Conservation (phyloP, 164 flowering plant genomes). For the grape (Vitis vinifera) region ASM3070453v1 NC_081816.1:2637501-2638000, state of each 20-base stretch:
- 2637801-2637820: constrained; percentile 62
- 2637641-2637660: constrained; percentile 94
- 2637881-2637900: constrained; percentile 93
- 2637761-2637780: no score
- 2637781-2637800: no score
- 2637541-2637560: constrained; percentile 83
- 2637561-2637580: constrained; percentile 94
- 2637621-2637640: constrained; percentile 97
- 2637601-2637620: constrained; percentile 98
- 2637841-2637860: constrained; percentile 96
- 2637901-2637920: constrained; percentile 98
- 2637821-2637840: constrained; percentile 94
- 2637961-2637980: constrained; percentile 93
- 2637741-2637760: no score
- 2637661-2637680: constrained; percentile 5
- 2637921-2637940: constrained; percentile 76
- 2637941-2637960: constrained; percentile 96
- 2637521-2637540: constrained; percentile 94
- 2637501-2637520: constrained; percentile 15
- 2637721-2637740: no score
- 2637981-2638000: constrained; percentile 89
- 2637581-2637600: constrained; percentile 91
- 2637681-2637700: no score
- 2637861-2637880: constrained; percentile 92
- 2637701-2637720: no score